These are phyloP conservation scores for Heterobasidion annosum DNA, from an alignment of 1,284 basidiomycete genomes.

Conservation along the genomic window DNA sequence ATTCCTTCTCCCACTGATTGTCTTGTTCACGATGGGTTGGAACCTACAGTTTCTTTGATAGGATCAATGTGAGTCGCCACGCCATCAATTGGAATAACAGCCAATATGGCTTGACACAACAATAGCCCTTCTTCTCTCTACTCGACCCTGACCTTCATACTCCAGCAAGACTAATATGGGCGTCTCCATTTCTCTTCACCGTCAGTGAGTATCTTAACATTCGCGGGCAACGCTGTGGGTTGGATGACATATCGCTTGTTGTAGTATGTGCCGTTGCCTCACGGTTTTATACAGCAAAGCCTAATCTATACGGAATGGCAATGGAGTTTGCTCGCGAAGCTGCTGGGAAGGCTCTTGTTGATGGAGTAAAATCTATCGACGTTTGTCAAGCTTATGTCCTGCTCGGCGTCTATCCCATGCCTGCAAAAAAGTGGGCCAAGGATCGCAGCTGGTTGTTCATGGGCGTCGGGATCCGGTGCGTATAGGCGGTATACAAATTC, in stretches of 20 bases:
- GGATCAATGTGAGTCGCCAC: conserved; percentile 35
- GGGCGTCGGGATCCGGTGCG: conserved; percentile 49
- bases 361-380: conserved; percentile 40
- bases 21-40: background rate
- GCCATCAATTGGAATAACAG: background rate
- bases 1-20: background rate
- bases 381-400: conserved; percentile 47
- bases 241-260: background rate
- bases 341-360: conserved; percentile 40
- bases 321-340: conserved; percentile 45
- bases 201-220: conserved; percentile 34
- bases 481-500: background rate
- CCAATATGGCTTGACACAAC: background rate
- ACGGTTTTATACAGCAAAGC: conserved; percentile 32
- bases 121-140: conserved; percentile 45
- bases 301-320: conserved; percentile 35
- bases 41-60: conserved; percentile 38
- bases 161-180: conserved; percentile 37
- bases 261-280: conserved; percentile 45
- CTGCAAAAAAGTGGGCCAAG: conserved; percentile 45
- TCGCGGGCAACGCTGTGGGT: background rate
- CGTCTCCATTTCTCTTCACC: conserved; percentile 49
- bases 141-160: conserved; percentile 48
- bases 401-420: conserved; percentile 45
- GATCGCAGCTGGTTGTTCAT: conserved; percentile 50